Evolutionary conservation across 345 rosid species (phyloP).

Genomic region (Linum trigynum): DNA sequence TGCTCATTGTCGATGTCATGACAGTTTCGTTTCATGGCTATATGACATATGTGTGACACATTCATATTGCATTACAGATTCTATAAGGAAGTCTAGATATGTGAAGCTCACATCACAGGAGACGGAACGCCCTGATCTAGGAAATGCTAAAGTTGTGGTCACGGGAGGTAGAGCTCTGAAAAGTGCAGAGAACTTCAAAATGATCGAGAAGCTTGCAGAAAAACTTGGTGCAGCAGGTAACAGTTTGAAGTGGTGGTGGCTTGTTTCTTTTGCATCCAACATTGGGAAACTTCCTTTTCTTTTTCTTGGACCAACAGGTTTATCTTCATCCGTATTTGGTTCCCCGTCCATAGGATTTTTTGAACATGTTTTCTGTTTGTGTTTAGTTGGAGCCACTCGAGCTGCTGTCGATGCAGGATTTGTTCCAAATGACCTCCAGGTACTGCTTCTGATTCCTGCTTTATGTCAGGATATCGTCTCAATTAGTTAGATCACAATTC

Average conservation of each 20-base stretch:
- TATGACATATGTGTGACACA: background rate
- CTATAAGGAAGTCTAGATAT: conserved; percentile 54
- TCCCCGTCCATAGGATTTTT: background rate
- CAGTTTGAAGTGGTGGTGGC: background rate
- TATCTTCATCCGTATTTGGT: background rate
- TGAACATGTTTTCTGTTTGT: conserved; percentile 6
- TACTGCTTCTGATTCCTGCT: conserved; percentile 17
- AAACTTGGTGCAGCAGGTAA: conserved; percentile 96
- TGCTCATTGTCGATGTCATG: conserved; percentile 4
- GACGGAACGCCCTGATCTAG: conserved; percentile 93
- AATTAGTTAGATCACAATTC: background rate
- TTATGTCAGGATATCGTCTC: conserved; percentile 1
- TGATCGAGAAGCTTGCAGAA: conserved; percentile 92
- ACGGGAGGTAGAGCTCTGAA: conserved; percentile 91
- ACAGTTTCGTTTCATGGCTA: background rate
- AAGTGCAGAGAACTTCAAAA: conserved; percentile 84
- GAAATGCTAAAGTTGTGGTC: conserved; percentile 74
- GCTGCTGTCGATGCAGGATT: conserved; percentile 99
- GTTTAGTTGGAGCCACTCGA: conserved; percentile 94
- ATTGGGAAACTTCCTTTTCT: background rate
- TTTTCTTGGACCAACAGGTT: background rate
- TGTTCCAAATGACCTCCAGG: conserved; percentile 97
- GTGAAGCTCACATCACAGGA: conserved; percentile 61
- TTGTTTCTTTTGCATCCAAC: background rate
- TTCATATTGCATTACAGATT: conserved; percentile 35